Evolutionary conservation across 1,139 yeast species (phyloP).

Genomic region (Maudiozyma humilis): DNA sequence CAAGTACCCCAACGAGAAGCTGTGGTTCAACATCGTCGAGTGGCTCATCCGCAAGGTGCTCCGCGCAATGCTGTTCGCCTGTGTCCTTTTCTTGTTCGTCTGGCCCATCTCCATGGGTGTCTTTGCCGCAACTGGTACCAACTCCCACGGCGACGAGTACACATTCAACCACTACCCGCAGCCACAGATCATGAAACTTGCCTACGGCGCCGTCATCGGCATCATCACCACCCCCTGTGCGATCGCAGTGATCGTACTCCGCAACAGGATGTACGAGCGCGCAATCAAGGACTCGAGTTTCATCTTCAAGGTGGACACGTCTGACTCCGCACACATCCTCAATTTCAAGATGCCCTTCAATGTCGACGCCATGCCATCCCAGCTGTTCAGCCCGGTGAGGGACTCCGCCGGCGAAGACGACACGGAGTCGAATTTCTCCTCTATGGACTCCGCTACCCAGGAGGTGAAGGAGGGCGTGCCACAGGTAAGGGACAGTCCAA

Average conservation of each 20-base stretch:
- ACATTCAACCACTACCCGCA: constrained; percentile 17
- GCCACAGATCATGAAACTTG: constrained; percentile 20
- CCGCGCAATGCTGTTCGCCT: constrained; percentile 15
- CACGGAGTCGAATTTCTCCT: too few relatives aligned
- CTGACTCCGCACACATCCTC: background rate
- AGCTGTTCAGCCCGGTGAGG: background rate
- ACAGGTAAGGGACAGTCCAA: background rate
- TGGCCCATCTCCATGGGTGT: constrained; percentile 27
- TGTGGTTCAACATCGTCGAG: constrained; percentile 11
- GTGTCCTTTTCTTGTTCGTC: constrained; percentile 14
- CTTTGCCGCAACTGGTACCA: constrained; percentile 19
- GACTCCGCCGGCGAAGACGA: background rate
- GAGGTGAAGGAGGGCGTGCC: too few relatives aligned
- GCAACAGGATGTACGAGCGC: constrained; percentile 15
- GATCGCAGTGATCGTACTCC: constrained; percentile 14
- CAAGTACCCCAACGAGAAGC: constrained; percentile 12
- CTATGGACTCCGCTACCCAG: too few relatives aligned
- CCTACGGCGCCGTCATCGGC: constrained; percentile 19
- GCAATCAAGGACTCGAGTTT: constrained; percentile 3
- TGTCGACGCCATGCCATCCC: constrained; percentile 1
- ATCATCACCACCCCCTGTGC: constrained; percentile 16
- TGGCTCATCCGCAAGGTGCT: constrained; percentile 18
- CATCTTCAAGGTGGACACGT: constrained; percentile 4
- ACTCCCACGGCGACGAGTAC: constrained; percentile 15
- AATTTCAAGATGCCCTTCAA: constrained; percentile 2